phyloP scores from a whole-genome alignment of 2,329 filamentous ascomycete species.

The Nothopassalora personata region DNA sequence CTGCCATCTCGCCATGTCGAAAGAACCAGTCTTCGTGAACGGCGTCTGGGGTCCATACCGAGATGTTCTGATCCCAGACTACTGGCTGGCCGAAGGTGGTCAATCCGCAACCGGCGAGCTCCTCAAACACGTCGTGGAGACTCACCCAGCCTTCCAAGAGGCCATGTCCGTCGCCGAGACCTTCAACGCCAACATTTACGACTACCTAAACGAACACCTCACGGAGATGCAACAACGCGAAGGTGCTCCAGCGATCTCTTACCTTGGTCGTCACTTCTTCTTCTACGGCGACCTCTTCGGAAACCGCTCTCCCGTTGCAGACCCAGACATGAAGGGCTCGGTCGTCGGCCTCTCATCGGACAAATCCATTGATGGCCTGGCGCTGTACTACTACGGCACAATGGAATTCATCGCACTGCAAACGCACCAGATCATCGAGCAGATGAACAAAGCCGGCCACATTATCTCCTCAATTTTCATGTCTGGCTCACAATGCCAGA shows the following conservation, averaged over 20 bases:
- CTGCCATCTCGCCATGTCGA: slow-evolving; percentile 94
- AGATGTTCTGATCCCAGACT: slow-evolving; percentile 84
- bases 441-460: slow-evolving; percentile 89
- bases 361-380: slow-evolving; percentile 79
- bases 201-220: slow-evolving; percentile 86
- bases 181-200: slow-evolving; percentile 84
- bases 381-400: slow-evolving; percentile 87
- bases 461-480: slow-evolving; percentile 92
- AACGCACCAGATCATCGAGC: slow-evolving; percentile 88
- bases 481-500: slow-evolving; percentile 97
- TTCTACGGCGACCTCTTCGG: slow-evolving; percentile 98
- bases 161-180: slow-evolving; percentile 73
- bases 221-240: slow-evolving; percentile 65
- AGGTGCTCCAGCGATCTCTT: slow-evolving; percentile 71
- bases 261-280: slow-evolving; percentile 89
- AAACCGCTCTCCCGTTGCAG: slow-evolving; percentile 89
- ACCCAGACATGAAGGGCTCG: slow-evolving; percentile 86
- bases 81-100: slow-evolving; percentile 96
- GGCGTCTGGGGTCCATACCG: slow-evolving; percentile 97
- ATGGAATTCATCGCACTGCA: slow-evolving; percentile 99
- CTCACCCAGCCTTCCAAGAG: slow-evolving; percentile 82
- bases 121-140: slow-evolving; percentile 89
- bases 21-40: slow-evolving; percentile 84
- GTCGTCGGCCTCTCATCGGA: slow-evolving; percentile 83
- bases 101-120: slow-evolving; percentile 95